Evolutionary conservation across 768 basidiomycete genomes (phyloP).

Genomic region (Lentinula aciculospora): DNA sequence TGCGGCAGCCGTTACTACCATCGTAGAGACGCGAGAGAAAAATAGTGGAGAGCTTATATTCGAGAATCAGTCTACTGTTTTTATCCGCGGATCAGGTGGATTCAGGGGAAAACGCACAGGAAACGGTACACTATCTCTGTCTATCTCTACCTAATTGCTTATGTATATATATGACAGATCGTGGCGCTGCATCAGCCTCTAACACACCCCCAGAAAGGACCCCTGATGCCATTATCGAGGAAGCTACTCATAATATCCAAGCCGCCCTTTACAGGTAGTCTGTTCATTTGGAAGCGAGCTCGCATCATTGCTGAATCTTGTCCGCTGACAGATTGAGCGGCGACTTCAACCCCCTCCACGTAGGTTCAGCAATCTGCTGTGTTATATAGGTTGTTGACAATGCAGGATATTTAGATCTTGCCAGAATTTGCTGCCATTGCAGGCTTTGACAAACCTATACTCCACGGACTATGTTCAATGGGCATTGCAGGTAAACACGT

Average conservation of each 20-base stretch:
- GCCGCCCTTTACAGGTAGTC: constrained; percentile 81
- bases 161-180: constrained; percentile 49
- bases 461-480: constrained; percentile 88
- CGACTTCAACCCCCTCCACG: constrained; percentile 88
- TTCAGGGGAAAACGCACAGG: constrained; percentile 90
- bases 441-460: constrained; percentile 89
- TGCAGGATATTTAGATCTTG: constrained; percentile 54
- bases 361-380: constrained; percentile 25
- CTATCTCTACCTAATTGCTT: not conserved
- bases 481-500: constrained; percentile 94
- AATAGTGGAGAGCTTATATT: constrained; percentile 74
- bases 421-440: constrained; percentile 93
- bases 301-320: not conserved
- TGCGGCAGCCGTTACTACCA: constrained; percentile 80
- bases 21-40: constrained; percentile 79
- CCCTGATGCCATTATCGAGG: constrained; percentile 85
- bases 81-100: constrained; percentile 92
- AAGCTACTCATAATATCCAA: constrained; percentile 76
- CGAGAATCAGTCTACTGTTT: constrained; percentile 88
- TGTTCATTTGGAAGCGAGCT: not conserved
- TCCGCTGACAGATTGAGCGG: constrained; percentile 64
- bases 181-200: constrained; percentile 79
- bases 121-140: constrained; percentile 41
- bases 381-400: not conserved
- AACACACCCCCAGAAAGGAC: constrained; percentile 78